A percentile compares a stretch with the other conserved stretches of the same genome.
Conservation (phyloP, 495 filamentous ascomycete genomes). For the Xylaria grammica region DNA sequence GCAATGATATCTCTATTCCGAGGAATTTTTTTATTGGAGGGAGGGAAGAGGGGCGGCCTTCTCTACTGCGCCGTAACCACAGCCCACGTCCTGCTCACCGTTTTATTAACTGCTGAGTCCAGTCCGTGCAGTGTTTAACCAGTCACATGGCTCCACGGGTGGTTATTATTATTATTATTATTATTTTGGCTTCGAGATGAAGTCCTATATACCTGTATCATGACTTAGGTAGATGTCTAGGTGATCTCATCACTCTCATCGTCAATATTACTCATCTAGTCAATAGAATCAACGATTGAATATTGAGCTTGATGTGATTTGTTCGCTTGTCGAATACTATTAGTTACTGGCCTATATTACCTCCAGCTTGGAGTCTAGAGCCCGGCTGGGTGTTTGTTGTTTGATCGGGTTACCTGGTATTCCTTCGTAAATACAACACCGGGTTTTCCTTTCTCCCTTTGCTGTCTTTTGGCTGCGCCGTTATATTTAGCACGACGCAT, state of each 20-base stretch:
- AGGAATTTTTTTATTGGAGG: background rate
- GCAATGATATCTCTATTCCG: conserved; percentile 3
- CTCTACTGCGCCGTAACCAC: background rate
- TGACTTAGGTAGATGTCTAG: conserved; percentile 28
- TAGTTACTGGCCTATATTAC: no score
- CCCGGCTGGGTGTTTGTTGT: no score
- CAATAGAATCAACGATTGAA: conserved; percentile 1
- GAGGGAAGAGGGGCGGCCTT: background rate
- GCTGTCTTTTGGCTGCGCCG: no score
- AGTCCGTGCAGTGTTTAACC: background rate
- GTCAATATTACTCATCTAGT: conserved; percentile 7
- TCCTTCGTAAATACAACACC: no score
- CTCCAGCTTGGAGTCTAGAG: no score
- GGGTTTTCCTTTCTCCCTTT: no score
- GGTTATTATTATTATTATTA: background rate
- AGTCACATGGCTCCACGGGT: background rate
- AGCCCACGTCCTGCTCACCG: conserved; percentile 4
- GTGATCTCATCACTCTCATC: conserved; percentile 14
- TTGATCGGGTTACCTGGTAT: no score
- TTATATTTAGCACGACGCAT: no score
- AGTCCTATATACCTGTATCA: conserved; percentile 25
- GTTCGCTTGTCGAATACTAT: no score
- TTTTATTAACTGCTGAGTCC: background rate
- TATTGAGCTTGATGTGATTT: background rate
- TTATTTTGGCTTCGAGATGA: background rate